Evolutionary conservation across 441 rosid species (phyloP), one percentile per base, ranked within the genome.

Genomic region (Adansonia grandidieri): DNA sequence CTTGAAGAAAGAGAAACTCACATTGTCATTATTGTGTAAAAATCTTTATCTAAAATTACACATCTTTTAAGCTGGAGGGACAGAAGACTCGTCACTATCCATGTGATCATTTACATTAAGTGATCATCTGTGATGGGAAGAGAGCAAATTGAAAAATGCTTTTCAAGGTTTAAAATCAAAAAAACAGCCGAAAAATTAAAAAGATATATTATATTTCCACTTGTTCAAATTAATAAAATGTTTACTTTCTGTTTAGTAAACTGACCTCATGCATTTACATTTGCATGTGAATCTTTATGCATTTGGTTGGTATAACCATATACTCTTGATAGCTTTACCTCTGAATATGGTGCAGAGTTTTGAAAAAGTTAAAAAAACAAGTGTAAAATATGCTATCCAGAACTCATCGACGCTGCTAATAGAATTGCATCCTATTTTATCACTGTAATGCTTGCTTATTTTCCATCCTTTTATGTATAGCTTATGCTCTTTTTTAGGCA

Each of bases 191-290:
- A 17, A 71, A 4, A 22, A 7, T 61, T n/a, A 28, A 51, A 20
- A 71, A 70, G 13, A 53, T 71, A 24, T 24, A 53, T 71, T 32
- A 51, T n/a, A 51, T 71, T 53, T 71, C 24, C 62, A 71, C 24
- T 28, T 51, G 54, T 32, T 37, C 45, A 28, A 28, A 28, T 71
- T 9, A 15, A 28, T 51, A 50, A 50, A 70, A 50, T 51, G 15
- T 51, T 24, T 24, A 51, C 6, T 50, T 71, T 28, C 62, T 53
- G 45, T 71, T 53, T 51, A 37, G 28, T 71, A 68, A 71, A 32
- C 9, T 28, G 48, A 53, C 24, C 45, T 71, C 60, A 14, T 32
- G 48, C n/a, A 15, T 71, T 51, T 71, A 40, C 24, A n/a, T 32
- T 6, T 9, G 67, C 9, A 28, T 62, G 65, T 5, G 45, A n/a